Evolutionary conservation across 495 filamentous ascomycete species (phyloP).

Genomic region (Lasiosphaeriaceae sp.): DNA sequence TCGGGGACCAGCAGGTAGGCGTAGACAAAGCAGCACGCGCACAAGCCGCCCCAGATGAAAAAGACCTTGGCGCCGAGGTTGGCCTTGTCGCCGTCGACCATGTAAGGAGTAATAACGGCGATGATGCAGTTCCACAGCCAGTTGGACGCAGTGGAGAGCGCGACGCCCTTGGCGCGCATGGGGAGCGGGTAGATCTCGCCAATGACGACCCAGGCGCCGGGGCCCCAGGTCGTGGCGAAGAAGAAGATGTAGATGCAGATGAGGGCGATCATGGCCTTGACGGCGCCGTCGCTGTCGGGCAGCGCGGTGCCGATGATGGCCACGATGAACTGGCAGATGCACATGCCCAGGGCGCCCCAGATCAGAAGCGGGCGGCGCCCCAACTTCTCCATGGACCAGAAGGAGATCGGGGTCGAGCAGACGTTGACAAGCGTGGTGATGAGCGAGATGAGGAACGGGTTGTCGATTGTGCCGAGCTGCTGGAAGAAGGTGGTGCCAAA

Average conservation of each 20-base stretch:
- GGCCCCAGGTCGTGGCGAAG: constrained; percentile 78
- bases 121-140: constrained; percentile 69
- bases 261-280: constrained; percentile 66
- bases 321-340: constrained; percentile 78
- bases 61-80: constrained; percentile 71
- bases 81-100: constrained; percentile 66
- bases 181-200: constrained; percentile 83
- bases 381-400: constrained; percentile 74
- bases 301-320: constrained; percentile 63
- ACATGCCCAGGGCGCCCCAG: constrained; percentile 72
- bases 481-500: constrained; percentile 78
- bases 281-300: constrained; percentile 50
- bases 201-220: constrained; percentile 75
- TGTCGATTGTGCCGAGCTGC: constrained; percentile 62
- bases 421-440: constrained; percentile 85
- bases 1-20: constrained; percentile 77
- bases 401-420: constrained; percentile 70
- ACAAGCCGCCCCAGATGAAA: constrained; percentile 72
- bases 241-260: constrained; percentile 82
- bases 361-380: constrained; percentile 77
- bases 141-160: constrained; percentile 76
- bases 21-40: constrained; percentile 60
- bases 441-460: constrained; percentile 75
- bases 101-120: constrained; percentile 71
- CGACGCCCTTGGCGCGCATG: constrained; percentile 76